A percentile compares a stretch with the other conserved stretches of the same genome.
These are phyloP conservation scores for Parastagonospora nodorum DNA, from an alignment of 2,329 filamentous ascomycete species.

Conservation along the genomic window DNA sequence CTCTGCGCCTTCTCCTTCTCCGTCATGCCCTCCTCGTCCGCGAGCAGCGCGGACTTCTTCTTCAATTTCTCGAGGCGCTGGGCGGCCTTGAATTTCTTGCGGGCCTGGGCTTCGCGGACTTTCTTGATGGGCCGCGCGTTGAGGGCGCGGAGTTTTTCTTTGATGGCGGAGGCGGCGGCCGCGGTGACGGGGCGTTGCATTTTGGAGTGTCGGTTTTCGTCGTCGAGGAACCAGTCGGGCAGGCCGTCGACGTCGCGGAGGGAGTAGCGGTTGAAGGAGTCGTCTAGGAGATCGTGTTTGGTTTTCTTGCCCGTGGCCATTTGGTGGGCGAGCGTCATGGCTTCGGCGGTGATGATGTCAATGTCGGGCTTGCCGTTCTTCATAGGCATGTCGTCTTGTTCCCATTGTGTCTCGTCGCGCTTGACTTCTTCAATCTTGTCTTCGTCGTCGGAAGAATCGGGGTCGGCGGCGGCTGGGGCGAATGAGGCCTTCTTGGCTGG, in stretches of 20 bases:
- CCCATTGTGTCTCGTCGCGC: slow-evolving; percentile 64
- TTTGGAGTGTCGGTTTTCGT: slow-evolving; percentile 83
- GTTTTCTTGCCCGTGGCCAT: slow-evolving; percentile 86
- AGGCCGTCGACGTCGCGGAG: slow-evolving; percentile 91
- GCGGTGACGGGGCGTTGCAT: slow-evolving; percentile 88
- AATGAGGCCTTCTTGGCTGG: slow-evolving; percentile 23
- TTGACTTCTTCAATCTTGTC: slow-evolving; percentile 68
- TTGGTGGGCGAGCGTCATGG: slow-evolving; percentile 94
- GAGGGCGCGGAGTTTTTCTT: slow-evolving; percentile 88
- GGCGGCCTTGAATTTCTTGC: slow-evolving; percentile 96
- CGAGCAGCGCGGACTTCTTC: slow-evolving; percentile 92
- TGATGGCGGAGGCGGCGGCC: slow-evolving; percentile 86
- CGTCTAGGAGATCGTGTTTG: slow-evolving; percentile 80
- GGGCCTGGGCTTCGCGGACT: slow-evolving; percentile 91
- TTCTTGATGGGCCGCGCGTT: slow-evolving; percentile 99
- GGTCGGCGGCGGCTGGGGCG: slow-evolving; percentile 31
- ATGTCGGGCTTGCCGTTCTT: slow-evolving; percentile 77
- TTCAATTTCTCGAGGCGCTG: slow-evolving; percentile 90
- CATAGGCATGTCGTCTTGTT: slow-evolving; percentile 66
- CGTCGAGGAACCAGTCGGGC: slow-evolving; percentile 97
- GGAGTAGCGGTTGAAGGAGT: slow-evolving; percentile 89
- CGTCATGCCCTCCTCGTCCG: slow-evolving; percentile 87
- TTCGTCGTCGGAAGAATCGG: slow-evolving; percentile 44
- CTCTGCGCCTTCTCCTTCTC: slow-evolving; percentile 93
- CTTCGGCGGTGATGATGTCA: slow-evolving; percentile 98